Base-by-base conservation (phyloP, 352 stramenopile genomes). In the Globisporangium spinosum region DNA sequence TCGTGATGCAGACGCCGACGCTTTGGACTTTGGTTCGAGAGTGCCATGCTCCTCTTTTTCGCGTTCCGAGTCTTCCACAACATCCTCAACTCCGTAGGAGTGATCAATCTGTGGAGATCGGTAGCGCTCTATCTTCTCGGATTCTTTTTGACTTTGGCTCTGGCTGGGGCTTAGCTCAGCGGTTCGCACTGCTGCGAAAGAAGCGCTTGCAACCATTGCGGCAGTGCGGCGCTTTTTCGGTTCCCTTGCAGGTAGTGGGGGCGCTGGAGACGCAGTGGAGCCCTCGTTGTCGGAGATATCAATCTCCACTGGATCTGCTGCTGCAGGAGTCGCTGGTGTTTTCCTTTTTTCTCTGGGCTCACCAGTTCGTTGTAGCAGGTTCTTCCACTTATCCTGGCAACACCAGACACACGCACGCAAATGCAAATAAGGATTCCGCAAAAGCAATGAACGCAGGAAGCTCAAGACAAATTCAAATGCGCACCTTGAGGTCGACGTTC, bases 401-500 rank as follows among this genome's bases (percentile, higher is more conserved):
- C 1, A 49, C 12, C 29, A 15, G 20, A 17, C 25, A 45, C 68
- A 47, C 2, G 12, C 9, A 43, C 10, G 12, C 38, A 45, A 23
- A 38, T 8, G 34, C 3, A 70, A n/a, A 25, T 29, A 8, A 38
- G 55, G 15, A 0, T 17, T 40, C 27, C 32, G 34, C 40, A 45
- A 22, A 4, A 7, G 20, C 9, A 27, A 5, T 27, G 10, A 7
- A 34, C 3, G 4, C 9, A 55, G 15, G 9, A 22, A 55, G 17
- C n/a, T 49, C 54, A 45, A 17, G 13, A 45, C 13, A 45, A 45
- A 45, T 45, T 1, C 3, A 4, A 20, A 45, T 45, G 3, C 38
- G 4, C 13, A 89, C 81, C 78, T 91, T 91, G 25, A 91, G 70
- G 62, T 91, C 81, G 13, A 87, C 73, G 38, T 90, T 89, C 0